Percentiles rank a stretch among this genome's conserved stretches.
phyloP scores from a whole-genome alignment of 2,329 filamentous ascomycete genomes.

The Nemania sp. region DNA sequence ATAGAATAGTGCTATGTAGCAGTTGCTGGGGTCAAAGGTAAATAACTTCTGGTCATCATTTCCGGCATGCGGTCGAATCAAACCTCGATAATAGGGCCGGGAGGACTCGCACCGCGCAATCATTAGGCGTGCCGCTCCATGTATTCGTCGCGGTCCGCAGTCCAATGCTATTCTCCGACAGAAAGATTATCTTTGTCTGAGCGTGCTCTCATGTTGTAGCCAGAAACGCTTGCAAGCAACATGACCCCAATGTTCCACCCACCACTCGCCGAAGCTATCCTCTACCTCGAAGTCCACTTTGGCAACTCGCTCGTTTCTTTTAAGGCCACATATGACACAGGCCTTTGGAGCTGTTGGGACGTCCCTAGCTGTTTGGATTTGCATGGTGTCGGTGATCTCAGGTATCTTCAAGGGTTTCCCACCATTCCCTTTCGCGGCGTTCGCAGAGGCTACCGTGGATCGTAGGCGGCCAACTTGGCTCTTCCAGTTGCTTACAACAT shows the following conservation, averaged over 20 bases:
- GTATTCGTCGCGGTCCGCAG: slow-evolving; percentile 24
- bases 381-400: slow-evolving; percentile 77
- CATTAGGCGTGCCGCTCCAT: neutral
- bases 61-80: slow-evolving; percentile 1
- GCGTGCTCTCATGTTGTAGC: slow-evolving; percentile 76
- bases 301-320: slow-evolving; percentile 83
- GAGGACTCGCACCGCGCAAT: slow-evolving; percentile 3
- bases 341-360: slow-evolving; percentile 78
- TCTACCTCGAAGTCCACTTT: slow-evolving; percentile 82
- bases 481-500: slow-evolving; percentile 81
- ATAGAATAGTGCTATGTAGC: neutral
- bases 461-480: slow-evolving; percentile 80
- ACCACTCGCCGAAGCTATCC: slow-evolving; percentile 97
- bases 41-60: neutral
- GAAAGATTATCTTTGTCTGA: slow-evolving; percentile 72
- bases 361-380: slow-evolving; percentile 76
- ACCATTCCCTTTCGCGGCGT: slow-evolving; percentile 56
- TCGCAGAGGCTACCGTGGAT: slow-evolving; percentile 76
- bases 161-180: slow-evolving; percentile 10
- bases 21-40: neutral
- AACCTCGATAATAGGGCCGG: slow-evolving; percentile 4
- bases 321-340: slow-evolving; percentile 89
- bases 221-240: slow-evolving; percentile 86
- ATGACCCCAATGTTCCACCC: slow-evolving; percentile 90
- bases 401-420: slow-evolving; percentile 67